A percentile compares a stretch with the other conserved stretches of the same genome.
These are phyloP conservation scores for Globisporangium okanoganense DNA, from an alignment of 352 stramenopile genomes.

Conservation along the genomic window DNA sequence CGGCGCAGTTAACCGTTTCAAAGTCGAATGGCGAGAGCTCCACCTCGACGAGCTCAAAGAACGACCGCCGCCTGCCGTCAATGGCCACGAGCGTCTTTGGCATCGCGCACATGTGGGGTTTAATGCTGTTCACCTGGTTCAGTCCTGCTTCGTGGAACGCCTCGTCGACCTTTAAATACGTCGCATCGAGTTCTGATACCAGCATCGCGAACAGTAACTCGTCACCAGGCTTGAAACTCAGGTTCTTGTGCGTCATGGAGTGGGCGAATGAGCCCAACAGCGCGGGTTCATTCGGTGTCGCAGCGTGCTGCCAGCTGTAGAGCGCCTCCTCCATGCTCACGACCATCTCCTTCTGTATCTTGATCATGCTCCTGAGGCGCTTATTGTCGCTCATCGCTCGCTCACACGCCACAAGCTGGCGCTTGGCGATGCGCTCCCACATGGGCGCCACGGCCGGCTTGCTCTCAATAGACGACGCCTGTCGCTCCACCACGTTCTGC, in stretches of 20 bases:
- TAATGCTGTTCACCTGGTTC: not conserved
- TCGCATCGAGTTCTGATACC: slow-evolving; percentile 10
- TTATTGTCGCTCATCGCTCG: slow-evolving; percentile 7
- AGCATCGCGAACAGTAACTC: slow-evolving; percentile 14
- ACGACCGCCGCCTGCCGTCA: not conserved
- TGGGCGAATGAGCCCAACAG: not conserved
- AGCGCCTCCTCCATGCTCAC: slow-evolving; percentile 9
- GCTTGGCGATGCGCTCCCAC: slow-evolving; percentile 15
- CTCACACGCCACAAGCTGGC: not conserved
- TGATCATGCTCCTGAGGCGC: slow-evolving; percentile 8
- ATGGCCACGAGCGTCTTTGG: not conserved
- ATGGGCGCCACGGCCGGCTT: not conserved
- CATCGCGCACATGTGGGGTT: not conserved
- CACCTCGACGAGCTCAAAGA: slow-evolving; percentile 11
- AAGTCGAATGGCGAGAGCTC: slow-evolving; percentile 6
- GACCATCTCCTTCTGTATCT: slow-evolving; percentile 6
- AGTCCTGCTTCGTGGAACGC: slow-evolving; percentile 1
- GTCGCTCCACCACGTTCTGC: not conserved
- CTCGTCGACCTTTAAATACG: slow-evolving; percentile 4
- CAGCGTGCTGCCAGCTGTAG: slow-evolving; percentile 4
- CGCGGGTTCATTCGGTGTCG: not conserved
- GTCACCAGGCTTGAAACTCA: slow-evolving; percentile 9
- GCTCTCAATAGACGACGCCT: not conserved
- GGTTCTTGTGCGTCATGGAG: not conserved
- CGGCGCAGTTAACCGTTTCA: not conserved